phyloP scores from a whole-genome alignment of 495 filamentous ascomycete species.

The Penicillium odoratum region DNA sequence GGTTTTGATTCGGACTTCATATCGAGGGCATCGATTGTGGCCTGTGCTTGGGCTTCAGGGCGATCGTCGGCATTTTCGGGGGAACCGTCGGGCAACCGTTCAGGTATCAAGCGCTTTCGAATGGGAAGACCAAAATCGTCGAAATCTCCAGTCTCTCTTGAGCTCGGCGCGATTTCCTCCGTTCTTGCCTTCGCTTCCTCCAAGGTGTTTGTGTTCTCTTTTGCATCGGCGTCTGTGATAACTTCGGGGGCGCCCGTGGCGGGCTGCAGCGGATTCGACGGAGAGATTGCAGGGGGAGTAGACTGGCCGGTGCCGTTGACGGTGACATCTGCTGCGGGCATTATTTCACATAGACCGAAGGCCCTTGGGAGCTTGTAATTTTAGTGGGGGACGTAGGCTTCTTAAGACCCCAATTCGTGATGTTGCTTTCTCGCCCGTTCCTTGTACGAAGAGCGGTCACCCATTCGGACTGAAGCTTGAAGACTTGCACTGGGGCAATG shows the following conservation, averaged over 20 bases:
- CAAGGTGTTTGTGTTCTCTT: slow-evolving; percentile 2
- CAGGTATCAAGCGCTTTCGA: slow-evolving; percentile 28
- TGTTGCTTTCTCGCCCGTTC: slow-evolving; percentile 20
- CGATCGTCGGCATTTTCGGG: slow-evolving; percentile 21
- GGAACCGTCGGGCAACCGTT: slow-evolving; percentile 18
- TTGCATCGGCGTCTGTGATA: slow-evolving; percentile 13
- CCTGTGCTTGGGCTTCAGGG: slow-evolving; percentile 24
- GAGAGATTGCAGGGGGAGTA: slow-evolving; percentile 12
- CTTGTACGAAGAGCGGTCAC: slow-evolving; percentile 16
- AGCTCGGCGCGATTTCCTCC: slow-evolving; percentile 8
- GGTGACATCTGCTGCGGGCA: slow-evolving; percentile 28
- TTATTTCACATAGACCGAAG: slow-evolving; percentile 30
- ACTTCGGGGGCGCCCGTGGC: slow-evolving; percentile 5
- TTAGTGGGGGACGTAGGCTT: not conserved
- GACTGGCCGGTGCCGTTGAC: slow-evolving; percentile 20
- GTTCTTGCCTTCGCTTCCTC: not conserved
- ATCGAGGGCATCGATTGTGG: not conserved
- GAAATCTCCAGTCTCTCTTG: slow-evolving; percentile 25
- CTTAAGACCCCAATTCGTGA: slow-evolving; percentile 11
- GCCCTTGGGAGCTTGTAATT: slow-evolving; percentile 11
- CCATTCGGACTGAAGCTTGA: slow-evolving; percentile 24
- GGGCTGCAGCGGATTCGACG: slow-evolving; percentile 14
- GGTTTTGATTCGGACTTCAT: slow-evolving; percentile 2
- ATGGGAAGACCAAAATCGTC: slow-evolving; percentile 51
- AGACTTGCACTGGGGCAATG: not conserved